These are phyloP conservation scores for Psilocybe azurescens DNA, from an alignment of 768 basidiomycete species.

Conservation along the genomic window DNA sequence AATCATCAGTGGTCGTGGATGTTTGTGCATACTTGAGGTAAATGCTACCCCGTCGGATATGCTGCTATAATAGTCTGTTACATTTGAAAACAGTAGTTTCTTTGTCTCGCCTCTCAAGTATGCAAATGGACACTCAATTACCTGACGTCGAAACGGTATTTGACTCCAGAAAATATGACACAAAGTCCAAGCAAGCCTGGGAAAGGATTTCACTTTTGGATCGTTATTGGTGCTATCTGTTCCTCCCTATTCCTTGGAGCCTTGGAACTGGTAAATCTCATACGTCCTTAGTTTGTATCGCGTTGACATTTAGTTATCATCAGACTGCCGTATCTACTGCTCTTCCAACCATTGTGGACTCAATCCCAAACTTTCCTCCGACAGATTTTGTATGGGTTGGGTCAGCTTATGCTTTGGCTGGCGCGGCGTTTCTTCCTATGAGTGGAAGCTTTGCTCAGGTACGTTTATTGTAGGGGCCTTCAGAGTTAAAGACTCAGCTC, in stretches of 20 bases:
- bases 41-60: too few species aligned
- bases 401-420: conserved; percentile 5
- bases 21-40: too few species aligned
- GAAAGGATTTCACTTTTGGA: background rate
- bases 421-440: background rate
- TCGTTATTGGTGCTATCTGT: background rate
- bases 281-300: background rate
- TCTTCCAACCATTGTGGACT: conserved; percentile 2
- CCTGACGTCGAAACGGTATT: too few species aligned
- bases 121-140: too few species aligned
- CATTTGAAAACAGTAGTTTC: too few species aligned
- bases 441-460: conserved; percentile 3
- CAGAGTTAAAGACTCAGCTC: too few species aligned
- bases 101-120: too few species aligned
- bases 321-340: conserved; percentile 9
- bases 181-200: too few species aligned
- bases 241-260: background rate
- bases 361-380: background rate
- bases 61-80: too few species aligned
- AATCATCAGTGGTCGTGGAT: too few species aligned
- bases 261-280: background rate
- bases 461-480: too few species aligned
- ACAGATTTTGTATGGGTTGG: conserved; percentile 8
- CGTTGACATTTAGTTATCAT: background rate
- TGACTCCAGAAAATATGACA: too few species aligned